phyloP scores from a whole-genome alignment of 495 filamentous ascomycete species.

The Cetradonia linearis region DNA sequence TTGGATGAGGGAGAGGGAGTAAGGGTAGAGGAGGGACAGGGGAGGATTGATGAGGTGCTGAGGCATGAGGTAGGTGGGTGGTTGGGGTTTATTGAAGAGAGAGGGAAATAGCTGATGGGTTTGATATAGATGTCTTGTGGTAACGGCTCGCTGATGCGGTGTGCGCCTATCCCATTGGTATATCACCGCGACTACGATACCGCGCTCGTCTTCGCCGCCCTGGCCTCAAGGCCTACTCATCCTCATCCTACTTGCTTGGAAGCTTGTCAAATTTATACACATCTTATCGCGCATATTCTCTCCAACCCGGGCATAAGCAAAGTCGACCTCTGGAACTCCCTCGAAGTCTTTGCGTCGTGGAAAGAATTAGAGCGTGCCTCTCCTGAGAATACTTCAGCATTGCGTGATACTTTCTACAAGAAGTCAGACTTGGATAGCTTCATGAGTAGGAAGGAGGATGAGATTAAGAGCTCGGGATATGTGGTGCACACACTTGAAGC shows the following conservation, averaged over 20 bases:
- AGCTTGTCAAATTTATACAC: slow-evolving; percentile 36
- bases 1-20: slow-evolving; percentile 6
- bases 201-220: slow-evolving; percentile 27
- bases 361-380: no score
- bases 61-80: not conserved
- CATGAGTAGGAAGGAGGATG: slow-evolving; percentile 10
- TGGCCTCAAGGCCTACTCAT: slow-evolving; percentile 34
- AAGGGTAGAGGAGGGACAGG: slow-evolving; percentile 16
- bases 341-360: not conserved
- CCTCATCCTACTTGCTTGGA: slow-evolving; percentile 35
- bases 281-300: slow-evolving; percentile 24
- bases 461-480: slow-evolving; percentile 34
- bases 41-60: slow-evolving; percentile 15
- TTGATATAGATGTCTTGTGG: slow-evolving; percentile 27
- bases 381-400: no score
- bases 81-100: not conserved
- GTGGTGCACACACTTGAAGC: slow-evolving; percentile 40
- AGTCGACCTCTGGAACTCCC: not conserved
- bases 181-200: slow-evolving; percentile 23
- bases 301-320: not conserved
- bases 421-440: slow-evolving; percentile 24
- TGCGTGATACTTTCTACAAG: not conserved
- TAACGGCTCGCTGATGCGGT: slow-evolving; percentile 42
- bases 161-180: slow-evolving; percentile 32
- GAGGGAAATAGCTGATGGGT: slow-evolving; percentile 3